phyloP scores from a whole-genome alignment of 495 filamentous ascomycete genomes.

The Penicillium cinerascens region DNA sequence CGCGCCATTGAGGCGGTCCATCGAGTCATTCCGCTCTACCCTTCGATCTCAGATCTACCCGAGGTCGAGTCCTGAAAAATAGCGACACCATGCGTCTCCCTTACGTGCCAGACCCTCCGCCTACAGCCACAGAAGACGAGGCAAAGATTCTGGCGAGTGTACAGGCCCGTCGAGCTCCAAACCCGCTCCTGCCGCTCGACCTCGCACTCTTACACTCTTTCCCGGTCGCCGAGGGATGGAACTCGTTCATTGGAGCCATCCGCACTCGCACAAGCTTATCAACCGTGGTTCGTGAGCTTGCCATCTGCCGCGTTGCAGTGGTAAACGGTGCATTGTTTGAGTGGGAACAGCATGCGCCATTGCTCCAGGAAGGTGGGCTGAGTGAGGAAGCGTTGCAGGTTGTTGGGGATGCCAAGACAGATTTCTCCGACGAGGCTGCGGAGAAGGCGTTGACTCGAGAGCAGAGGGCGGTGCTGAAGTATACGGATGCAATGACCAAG shows the following conservation, averaged over 20 bases:
- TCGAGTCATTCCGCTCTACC: background rate
- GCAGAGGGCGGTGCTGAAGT: conserved; percentile 64
- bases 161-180: conserved; percentile 58
- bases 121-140: conserved; percentile 39
- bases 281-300: conserved; percentile 61
- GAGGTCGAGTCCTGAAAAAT: background rate
- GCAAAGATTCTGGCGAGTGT: conserved; percentile 59
- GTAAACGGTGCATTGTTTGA: conserved; percentile 74
- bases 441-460: conserved; percentile 44
- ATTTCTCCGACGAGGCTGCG: conserved; percentile 13
- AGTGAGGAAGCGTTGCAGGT: conserved; percentile 46
- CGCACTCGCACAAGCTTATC: conserved; percentile 61
- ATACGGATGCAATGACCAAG: conserved; percentile 74
- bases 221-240: conserved; percentile 74
- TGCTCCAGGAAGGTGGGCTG: conserved; percentile 51
- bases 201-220: conserved; percentile 71
- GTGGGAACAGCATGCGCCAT: conserved; percentile 71
- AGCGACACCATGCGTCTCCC: conserved; percentile 62
- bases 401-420: conserved; percentile 29
- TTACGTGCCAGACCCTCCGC: conserved; percentile 60
- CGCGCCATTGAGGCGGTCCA: background rate
- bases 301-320: conserved; percentile 71
- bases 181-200: conserved; percentile 66
- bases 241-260: conserved; percentile 71
- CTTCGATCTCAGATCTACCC: background rate